Evolutionary conservation across 495 filamentous ascomycete genomes (phyloP).

Genomic region (Aspergillus ellipticus): DNA sequence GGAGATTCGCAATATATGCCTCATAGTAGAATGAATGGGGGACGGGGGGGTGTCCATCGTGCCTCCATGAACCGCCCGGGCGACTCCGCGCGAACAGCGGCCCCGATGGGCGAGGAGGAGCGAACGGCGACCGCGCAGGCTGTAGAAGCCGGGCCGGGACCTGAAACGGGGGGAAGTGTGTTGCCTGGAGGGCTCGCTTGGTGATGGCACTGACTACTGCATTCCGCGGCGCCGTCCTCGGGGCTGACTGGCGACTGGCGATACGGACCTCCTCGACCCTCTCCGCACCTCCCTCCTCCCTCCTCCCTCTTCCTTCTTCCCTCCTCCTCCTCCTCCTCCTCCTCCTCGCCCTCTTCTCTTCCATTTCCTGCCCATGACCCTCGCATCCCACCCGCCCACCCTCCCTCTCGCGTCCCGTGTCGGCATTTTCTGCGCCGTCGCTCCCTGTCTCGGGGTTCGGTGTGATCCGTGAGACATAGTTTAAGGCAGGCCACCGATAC

Average conservation of each 20-base stretch:
- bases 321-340: slow-evolving; percentile 4
- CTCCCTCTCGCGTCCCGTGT: neutral
- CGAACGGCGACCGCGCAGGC: neutral
- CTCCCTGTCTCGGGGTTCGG: slow-evolving; percentile 3
- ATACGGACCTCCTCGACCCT: slow-evolving; percentile 3
- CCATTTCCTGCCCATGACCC: neutral
- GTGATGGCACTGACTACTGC: neutral
- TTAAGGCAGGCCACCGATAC: neutral
- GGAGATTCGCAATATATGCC: neutral
- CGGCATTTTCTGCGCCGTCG: neutral
- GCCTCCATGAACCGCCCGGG: too few relatives aligned
- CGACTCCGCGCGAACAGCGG: too few relatives aligned
- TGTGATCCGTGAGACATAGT: slow-evolving; percentile 1
- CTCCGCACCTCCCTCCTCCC: slow-evolving; percentile 4
- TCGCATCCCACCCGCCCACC: neutral
- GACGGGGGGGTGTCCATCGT: neutral
- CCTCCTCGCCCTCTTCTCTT: slow-evolving; percentile 2
- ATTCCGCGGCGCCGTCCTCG: slow-evolving; percentile 15
- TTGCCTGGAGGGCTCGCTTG: neutral
- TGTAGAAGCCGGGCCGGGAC: neutral
- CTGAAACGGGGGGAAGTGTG: neutral
- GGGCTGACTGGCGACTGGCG: neutral
- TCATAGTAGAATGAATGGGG: neutral
- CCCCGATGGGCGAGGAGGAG: neutral
- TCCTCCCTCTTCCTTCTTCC: slow-evolving; percentile 4